These are phyloP conservation scores for Lactarius trivialis DNA, from an alignment of 768 basidiomycete species.

Conservation along the genomic window DNA sequence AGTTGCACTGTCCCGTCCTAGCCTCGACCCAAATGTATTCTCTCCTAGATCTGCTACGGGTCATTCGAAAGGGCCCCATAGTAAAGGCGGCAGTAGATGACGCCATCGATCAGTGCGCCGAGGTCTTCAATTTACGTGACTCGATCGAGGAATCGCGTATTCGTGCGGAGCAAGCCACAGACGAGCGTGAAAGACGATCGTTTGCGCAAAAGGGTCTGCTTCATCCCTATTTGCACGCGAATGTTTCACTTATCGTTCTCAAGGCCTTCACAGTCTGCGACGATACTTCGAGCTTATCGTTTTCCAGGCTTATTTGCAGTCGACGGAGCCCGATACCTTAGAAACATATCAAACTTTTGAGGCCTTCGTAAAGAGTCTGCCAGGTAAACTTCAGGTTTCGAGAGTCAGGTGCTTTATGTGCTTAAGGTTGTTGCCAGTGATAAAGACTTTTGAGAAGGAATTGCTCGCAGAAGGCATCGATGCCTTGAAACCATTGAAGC, in stretches of 20 bases:
- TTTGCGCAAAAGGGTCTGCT: constrained; percentile 65
- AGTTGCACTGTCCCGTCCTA: constrained; percentile 24
- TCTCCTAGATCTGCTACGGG: constrained; percentile 64
- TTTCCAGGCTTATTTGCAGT: constrained; percentile 86
- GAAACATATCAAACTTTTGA: constrained; percentile 71
- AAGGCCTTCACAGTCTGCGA: constrained; percentile 73
- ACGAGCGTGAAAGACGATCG: constrained; percentile 58
- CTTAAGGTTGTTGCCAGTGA: constrained; percentile 44
- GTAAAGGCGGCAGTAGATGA: constrained; percentile 86
- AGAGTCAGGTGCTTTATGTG: constrained; percentile 41
- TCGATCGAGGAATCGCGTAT: constrained; percentile 78
- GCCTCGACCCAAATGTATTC: constrained; percentile 8
- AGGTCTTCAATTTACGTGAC: constrained; percentile 80
- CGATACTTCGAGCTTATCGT: constrained; percentile 82
- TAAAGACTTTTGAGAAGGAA: constrained; percentile 93
- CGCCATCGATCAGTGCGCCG: constrained; percentile 79
- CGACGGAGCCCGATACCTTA: constrained; percentile 74
- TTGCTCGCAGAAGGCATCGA: constrained; percentile 70
- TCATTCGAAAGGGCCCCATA: constrained; percentile 76
- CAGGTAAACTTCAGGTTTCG: constrained; percentile 48
- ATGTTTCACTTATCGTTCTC: background rate
- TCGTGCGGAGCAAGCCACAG: constrained; percentile 70
- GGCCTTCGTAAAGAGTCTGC: constrained; percentile 73
- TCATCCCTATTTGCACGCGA: no score
- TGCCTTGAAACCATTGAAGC: constrained; percentile 75